Base-by-base conservation (phyloP, 345 rosid genomes). In the Camelina neglecta region DNA sequence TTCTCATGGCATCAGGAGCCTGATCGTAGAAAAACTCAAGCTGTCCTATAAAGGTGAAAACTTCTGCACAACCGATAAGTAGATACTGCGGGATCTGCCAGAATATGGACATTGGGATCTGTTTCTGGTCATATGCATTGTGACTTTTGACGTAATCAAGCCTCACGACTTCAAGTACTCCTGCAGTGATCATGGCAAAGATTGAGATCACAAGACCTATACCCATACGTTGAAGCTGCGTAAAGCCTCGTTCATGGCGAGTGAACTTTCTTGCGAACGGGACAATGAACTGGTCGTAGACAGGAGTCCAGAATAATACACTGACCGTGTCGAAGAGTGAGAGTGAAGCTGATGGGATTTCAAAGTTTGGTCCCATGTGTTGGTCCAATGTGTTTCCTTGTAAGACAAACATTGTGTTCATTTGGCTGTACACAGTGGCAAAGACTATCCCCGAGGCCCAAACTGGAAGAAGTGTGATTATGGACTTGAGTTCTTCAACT, bases 301-400 rank as follows among this genome's bases (percentile, higher is more conserved):
- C 80, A 0, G 92, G 97, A 26, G 90, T 77, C 96, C 96, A 94
- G 79, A 94, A 92, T 76, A 94, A 85, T 67, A 94, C 96, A 4
- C 98, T 94, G 6, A 92, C 79, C 1, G 93, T 90, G 81, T 90
- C 93, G 1, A 94, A 92, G 10, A 92, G 84, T 53, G 96, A 92
- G 54, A 92, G 90, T 10, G 98, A 90, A n/a, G 98, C 97, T 0
- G 98, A 89, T 18, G 98, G 98, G 70, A 92, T 92, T 73, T 75
- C 57, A 53, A 93, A 93, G 75, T 76, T 2, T 0, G 89, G 89
- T 0, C 96, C 98, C 87, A 90, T 89, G 82, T 85, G 92, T 65
- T 85, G 96, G 79, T 94, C 97, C 91, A 94, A 77, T 60, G 89
- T 87, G 83, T 92, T 90, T 26, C 98, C 98, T 82, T 94, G 98